Percentiles rank a stretch among this genome's conserved stretches.
These are phyloP conservation scores for Cutaneotrichosporon cavernicola DNA, from an alignment of 1,284 basidiomycete genomes.

Conservation along the genomic window DNA sequence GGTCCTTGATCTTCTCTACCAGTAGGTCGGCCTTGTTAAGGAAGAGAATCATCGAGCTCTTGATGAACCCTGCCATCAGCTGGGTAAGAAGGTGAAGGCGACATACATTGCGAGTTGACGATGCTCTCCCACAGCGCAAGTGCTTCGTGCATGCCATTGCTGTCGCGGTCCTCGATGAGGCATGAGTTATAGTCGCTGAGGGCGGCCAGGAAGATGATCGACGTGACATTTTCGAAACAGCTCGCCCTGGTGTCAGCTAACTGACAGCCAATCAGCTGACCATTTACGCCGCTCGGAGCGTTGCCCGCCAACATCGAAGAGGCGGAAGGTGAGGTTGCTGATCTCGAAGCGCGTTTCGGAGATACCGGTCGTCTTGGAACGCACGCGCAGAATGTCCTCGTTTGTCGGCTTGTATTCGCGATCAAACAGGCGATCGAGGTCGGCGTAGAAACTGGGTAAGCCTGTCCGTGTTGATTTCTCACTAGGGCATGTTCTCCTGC, in stretches of 20 bases:
- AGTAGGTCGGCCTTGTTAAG: constrained; percentile 90
- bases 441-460: constrained; percentile 66
- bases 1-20: constrained; percentile 67
- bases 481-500: constrained; percentile 72
- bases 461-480: constrained; percentile 35
- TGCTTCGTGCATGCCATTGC: constrained; percentile 98
- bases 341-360: constrained; percentile 82
- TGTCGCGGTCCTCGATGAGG: constrained; percentile 88
- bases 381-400: constrained; percentile 77
- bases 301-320: constrained; percentile 95
- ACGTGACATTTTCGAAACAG: constrained; percentile 90
- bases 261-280: constrained; percentile 37
- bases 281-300: constrained; percentile 91
- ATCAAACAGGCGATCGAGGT: constrained; percentile 75
- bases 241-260: constrained; percentile 48
- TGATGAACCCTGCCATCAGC: constrained; percentile 69
- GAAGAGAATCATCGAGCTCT: constrained; percentile 88
- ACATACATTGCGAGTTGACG: constrained; percentile 67
- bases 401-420: constrained; percentile 69
- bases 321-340: constrained; percentile 55
- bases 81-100: background rate
- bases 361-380: constrained; percentile 78
- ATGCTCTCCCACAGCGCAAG: constrained; percentile 95
- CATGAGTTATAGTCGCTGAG: constrained; percentile 95
- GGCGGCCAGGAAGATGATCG: constrained; percentile 87